Conservation (phyloP, 176 grass and related monocot genomes). For the Saccharum officinarum region DNA sequence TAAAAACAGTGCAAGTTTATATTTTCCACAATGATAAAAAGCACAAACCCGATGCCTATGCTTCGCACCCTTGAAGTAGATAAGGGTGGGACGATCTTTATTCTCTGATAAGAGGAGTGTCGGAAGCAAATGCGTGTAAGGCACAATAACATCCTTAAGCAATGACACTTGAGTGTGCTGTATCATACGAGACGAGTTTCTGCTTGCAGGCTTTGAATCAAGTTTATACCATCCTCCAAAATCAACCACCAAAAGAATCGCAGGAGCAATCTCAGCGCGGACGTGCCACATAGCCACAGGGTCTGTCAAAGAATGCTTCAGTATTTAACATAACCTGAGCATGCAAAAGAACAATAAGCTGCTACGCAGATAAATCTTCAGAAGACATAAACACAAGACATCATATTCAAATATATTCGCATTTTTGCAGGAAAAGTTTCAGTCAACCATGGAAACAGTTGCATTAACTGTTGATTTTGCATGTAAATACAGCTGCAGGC, state of each 20-base stretch:
- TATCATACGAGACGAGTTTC: slow-evolving; percentile 60
- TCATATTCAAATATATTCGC: background rate
- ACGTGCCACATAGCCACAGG: slow-evolving; percentile 97
- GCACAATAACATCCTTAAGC: slow-evolving; percentile 94
- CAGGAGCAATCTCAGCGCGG: slow-evolving; percentile 68
- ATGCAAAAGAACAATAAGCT: slow-evolving; percentile 67
- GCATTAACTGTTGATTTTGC: background rate
- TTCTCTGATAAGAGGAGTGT: slow-evolving; percentile 59
- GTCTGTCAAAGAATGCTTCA: slow-evolving; percentile 93
- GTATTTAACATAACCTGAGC: slow-evolving; percentile 79
- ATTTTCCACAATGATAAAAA: background rate
- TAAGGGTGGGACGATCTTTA: slow-evolving; percentile 53
- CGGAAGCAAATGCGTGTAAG: slow-evolving; percentile 91
- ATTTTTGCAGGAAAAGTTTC: background rate
- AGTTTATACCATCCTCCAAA: slow-evolving; percentile 93
- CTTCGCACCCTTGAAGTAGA: slow-evolving; percentile 95
- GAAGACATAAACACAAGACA: background rate
- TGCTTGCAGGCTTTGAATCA: slow-evolving; percentile 58
- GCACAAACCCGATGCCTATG: slow-evolving; percentile 89
- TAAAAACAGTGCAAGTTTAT: background rate
- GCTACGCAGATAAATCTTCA: slow-evolving; percentile 31
- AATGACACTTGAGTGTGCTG: slow-evolving; percentile 85
- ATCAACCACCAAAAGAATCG: slow-evolving; percentile 95
- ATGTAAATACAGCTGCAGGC: background rate
- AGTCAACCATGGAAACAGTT: background rate